Evolutionary conservation across 345 rosid species (phyloP).

Genomic region (Citrus australasica): DNA sequence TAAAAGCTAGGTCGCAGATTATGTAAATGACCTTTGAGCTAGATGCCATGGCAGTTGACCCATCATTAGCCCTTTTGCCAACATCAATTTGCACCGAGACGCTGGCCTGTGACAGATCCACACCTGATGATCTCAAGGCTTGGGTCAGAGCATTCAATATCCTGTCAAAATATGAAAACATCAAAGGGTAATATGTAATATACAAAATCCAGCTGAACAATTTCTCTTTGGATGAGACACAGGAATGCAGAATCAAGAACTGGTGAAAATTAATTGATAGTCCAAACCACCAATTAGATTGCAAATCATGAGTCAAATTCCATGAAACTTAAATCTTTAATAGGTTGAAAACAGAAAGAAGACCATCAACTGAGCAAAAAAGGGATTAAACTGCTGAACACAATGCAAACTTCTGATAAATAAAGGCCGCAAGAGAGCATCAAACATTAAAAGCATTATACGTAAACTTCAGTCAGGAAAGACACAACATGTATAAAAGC

Average conservation of each 20-base stretch:
- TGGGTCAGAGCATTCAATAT: slow-evolving; percentile 47
- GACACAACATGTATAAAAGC: background rate
- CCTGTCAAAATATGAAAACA: slow-evolving; percentile 39
- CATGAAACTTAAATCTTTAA: background rate
- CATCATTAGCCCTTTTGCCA: slow-evolving; percentile 35
- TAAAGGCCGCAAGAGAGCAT: background rate
- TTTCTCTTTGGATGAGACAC: background rate
- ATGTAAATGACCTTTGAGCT: slow-evolving; percentile 42
- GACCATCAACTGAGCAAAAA: background rate
- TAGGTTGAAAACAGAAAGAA: background rate
- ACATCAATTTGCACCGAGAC: slow-evolving; percentile 68
- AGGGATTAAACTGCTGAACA: background rate
- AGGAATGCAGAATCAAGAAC: background rate
- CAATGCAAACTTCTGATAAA: background rate
- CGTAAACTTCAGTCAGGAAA: background rate
- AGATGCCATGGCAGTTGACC: slow-evolving; percentile 23
- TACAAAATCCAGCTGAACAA: slow-evolving; percentile 2
- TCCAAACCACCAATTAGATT: background rate
- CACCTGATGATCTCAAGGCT: slow-evolving; percentile 62
- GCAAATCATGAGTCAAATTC: background rate
- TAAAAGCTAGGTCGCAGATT: background rate
- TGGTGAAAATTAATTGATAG: background rate
- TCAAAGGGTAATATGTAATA: background rate
- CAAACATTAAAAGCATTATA: background rate
- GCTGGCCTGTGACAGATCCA: slow-evolving; percentile 59